Conservation (phyloP, 208 protist genomes). For the Acanthamoeba quina region DNA sequence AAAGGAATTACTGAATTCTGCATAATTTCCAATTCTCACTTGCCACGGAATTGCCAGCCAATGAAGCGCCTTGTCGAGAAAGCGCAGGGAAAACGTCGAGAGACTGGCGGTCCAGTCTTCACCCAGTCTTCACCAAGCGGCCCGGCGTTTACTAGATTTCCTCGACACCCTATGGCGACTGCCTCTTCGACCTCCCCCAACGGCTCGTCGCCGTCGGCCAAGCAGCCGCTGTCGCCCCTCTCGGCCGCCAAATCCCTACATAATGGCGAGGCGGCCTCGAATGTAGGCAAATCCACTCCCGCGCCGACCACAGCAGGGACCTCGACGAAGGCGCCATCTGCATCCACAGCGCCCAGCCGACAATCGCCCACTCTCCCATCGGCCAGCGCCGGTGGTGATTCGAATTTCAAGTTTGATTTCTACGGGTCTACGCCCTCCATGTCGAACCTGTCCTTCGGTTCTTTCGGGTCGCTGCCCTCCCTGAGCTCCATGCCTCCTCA, state of each 20-base stretch:
- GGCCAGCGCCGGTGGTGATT: not conserved
- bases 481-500: not conserved
- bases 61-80: not conserved
- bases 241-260: slow-evolving; percentile 2
- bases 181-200: slow-evolving; percentile 5
- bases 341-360: not conserved
- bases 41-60: not conserved
- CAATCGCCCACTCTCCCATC: not conserved
- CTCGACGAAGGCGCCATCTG: not conserved
- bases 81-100: slow-evolving; percentile 42
- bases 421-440: slow-evolving; percentile 48
- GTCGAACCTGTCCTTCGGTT: slow-evolving; percentile 35
- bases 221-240: not conserved
- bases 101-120: slow-evolving; percentile 32
- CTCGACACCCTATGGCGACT: slow-evolving; percentile 34
- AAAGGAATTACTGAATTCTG: not conserved
- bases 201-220: not conserved
- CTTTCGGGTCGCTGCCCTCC: slow-evolving; percentile 1
- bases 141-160: slow-evolving; percentile 56
- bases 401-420: slow-evolving; percentile 54
- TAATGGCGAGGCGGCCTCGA: not conserved
- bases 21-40: not conserved
- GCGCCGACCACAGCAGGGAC: not conserved
- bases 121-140: not conserved
- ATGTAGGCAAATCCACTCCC: slow-evolving; percentile 23